A percentile compares a stretch with the other conserved stretches of the same genome.
These are phyloP conservation scores for Dysphania ambrosioides DNA, from an alignment of 148 eudicot genomes.

Conservation along the genomic window DNA sequence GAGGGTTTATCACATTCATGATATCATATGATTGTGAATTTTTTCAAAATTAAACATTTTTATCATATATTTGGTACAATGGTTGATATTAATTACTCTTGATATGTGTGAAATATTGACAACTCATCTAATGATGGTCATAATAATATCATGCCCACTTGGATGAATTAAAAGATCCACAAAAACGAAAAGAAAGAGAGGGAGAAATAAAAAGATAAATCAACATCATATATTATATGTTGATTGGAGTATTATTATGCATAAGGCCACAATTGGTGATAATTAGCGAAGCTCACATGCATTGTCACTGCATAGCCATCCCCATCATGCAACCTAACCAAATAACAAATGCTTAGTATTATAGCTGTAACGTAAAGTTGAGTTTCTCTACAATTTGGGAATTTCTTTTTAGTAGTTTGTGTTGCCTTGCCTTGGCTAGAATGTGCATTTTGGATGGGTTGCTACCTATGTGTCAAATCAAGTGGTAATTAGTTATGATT, in stretches of 20 bases:
- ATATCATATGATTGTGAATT: slow-evolving; percentile 1
- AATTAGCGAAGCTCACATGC: slow-evolving; percentile 32
- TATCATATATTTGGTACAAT: too few species aligned
- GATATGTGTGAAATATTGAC: slow-evolving; percentile 2
- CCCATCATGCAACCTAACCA: slow-evolving; percentile 35
- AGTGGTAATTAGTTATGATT: slow-evolving; percentile 17
- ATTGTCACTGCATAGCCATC: slow-evolving; percentile 34
- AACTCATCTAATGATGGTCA: slow-evolving; percentile 25
- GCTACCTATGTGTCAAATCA: slow-evolving; percentile 20
- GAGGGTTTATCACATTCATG: not conserved
- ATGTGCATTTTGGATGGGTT: slow-evolving; percentile 14
- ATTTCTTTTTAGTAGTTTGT: slow-evolving; percentile 3
- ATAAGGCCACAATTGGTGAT: slow-evolving; percentile 23
- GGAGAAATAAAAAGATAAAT: not conserved
- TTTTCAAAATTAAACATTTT: too few species aligned
- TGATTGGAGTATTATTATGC: slow-evolving; percentile 6
- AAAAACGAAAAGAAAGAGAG: not conserved
- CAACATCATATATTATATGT: slow-evolving; percentile 6
- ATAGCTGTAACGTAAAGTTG: slow-evolving; percentile 21
- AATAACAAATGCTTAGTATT: slow-evolving; percentile 20
- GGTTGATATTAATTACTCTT: not conserved
- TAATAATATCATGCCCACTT: slow-evolving; percentile 38
- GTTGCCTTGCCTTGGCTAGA: slow-evolving; percentile 18
- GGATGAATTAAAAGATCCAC: slow-evolving; percentile 35
- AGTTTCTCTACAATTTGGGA: slow-evolving; percentile 23